Base-by-base conservation (phyloP, 306 rosid species). In the Abrus pulchellus region DNA sequence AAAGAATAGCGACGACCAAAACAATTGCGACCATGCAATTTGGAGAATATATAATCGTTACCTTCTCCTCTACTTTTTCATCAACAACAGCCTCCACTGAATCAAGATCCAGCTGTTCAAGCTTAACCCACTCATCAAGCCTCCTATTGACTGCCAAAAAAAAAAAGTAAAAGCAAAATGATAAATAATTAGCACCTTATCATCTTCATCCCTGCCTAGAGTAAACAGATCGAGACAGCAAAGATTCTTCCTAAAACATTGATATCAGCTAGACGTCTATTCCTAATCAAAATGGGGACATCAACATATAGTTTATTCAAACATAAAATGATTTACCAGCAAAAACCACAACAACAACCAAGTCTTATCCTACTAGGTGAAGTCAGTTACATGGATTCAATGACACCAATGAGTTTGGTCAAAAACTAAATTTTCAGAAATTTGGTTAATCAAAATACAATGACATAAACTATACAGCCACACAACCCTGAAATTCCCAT, bases 41-140 rank as follows among this genome's bases (percentile, higher is more conserved):
- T 47, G 36, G 33, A 62, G 48, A 79, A 43, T 65, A 57, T 33
- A 53, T 9, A 68, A 56, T 14, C 13, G 76, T 75, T 84, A 92
- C 99, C 98, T 96, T 92, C 86, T 93, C 99, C 87, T 96, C 99
- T 75, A 96, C 99, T 90, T 96, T 96, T 89, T 96, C 99, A 92
- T 96, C 99, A 79, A 96, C 97, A 83, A 90, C 97, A 38, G 97
- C 87, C 88, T 93, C 97, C 68, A 93, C 99, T 36, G 98, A 96
- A 65, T 90, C 90, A 80, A 96, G 99, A 85, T 96, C 98, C 71
- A 96, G 97, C 70, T 92, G 99, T 9, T 96, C 98, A 82, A 93
- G 97, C 89, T 96, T 93, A 87, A 93, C 99, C 99, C 99, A 96
- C 83, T 93, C 99, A 83, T 96, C 98, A 84, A 96, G 99, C 90